A percentile compares a stretch with the other conserved stretches of the same genome.
These are phyloP conservation scores for Immersiella caudata DNA, from an alignment of 495 filamentous ascomycete species.

Conservation along the genomic window DNA sequence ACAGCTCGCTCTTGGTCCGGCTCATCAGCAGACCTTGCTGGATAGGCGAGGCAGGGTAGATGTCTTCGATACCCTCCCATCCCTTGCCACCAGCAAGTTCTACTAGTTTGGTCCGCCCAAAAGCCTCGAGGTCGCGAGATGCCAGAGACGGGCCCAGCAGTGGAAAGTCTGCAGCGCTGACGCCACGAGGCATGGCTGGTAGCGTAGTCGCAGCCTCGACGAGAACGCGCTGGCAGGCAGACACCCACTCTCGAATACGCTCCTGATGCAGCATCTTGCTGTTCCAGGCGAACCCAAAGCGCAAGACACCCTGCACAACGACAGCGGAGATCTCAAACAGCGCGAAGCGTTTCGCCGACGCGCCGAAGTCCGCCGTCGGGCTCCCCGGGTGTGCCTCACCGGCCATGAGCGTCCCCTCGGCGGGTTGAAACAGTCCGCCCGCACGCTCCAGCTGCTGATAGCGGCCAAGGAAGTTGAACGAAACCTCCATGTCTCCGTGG, in stretches of 20 bases:
- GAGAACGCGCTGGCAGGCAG: constrained; percentile 49
- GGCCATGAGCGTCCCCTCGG: constrained; percentile 30
- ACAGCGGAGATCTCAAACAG: constrained; percentile 56
- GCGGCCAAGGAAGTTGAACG: constrained; percentile 65
- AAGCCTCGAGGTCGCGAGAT: constrained; percentile 12
- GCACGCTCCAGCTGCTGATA: constrained; percentile 62
- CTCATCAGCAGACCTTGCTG: constrained; percentile 51
- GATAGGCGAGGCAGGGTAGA: constrained; percentile 50
- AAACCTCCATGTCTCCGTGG: constrained; percentile 56
- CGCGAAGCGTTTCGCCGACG: constrained; percentile 49
- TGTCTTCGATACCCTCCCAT: constrained; percentile 40
- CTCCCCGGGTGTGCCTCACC: constrained; percentile 28
- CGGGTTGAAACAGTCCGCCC: constrained; percentile 55
- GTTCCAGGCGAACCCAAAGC: constrained; percentile 62
- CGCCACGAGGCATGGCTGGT: constrained; percentile 35
- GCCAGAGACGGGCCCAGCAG: constrained; percentile 44
- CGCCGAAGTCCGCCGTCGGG: constrained; percentile 48
- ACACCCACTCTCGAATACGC: constrained; percentile 53
- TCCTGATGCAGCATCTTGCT: constrained; percentile 56
- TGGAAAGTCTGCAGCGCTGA: constrained; percentile 55
- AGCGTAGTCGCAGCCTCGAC: constrained; percentile 44
- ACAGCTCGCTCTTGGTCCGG: constrained; percentile 46
- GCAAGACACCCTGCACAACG: constrained; percentile 50
- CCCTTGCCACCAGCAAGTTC: constrained; percentile 11
- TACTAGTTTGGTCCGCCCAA: constrained; percentile 15